Percentiles rank a stretch among this genome's conserved stretches.
Evolutionary conservation across 805 yeast genomes (phyloP).

Genomic region (Myxozyma melibiosi): DNA sequence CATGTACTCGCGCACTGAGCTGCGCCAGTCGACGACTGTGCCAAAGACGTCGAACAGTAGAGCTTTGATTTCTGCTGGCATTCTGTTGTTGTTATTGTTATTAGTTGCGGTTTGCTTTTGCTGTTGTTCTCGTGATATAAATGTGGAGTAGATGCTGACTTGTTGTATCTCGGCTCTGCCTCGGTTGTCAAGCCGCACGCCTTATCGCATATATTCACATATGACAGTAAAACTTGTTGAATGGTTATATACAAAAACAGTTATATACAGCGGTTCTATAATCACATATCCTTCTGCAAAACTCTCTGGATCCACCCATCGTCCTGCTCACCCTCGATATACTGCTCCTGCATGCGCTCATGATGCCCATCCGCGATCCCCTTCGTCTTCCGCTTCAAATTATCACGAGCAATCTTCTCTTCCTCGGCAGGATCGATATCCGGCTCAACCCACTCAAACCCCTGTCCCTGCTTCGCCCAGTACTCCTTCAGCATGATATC

Average conservation of each 20-base stretch:
- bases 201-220: too few species aligned
- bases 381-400: constrained; percentile 8
- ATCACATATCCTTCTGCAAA: constrained; percentile 3
- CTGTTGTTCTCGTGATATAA: too few species aligned
- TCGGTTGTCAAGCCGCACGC: not conserved
- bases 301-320: constrained; percentile 20
- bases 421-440: constrained; percentile 83
- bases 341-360: constrained; percentile 1
- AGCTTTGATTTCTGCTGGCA: constrained; percentile 24
- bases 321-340: constrained; percentile 13
- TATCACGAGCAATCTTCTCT: constrained; percentile 36
- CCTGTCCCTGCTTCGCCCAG: constrained; percentile 86
- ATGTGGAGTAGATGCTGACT: too few species aligned
- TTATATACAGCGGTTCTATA: too few species aligned
- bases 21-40: constrained; percentile 33
- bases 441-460: constrained; percentile 87
- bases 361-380: not conserved
- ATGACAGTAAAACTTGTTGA: too few species aligned
- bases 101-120: too few species aligned
- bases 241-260: not conserved
- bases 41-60: constrained; percentile 30
- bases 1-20: constrained; percentile 15
- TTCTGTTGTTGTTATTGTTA: not conserved
- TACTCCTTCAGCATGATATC: constrained; percentile 75
- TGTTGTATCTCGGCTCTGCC: not conserved